Percentiles rank a stretch among this genome's conserved stretches.
phyloP scores from a whole-genome alignment of 495 filamentous ascomycete genomes.

The Penicillium soppii region DNA sequence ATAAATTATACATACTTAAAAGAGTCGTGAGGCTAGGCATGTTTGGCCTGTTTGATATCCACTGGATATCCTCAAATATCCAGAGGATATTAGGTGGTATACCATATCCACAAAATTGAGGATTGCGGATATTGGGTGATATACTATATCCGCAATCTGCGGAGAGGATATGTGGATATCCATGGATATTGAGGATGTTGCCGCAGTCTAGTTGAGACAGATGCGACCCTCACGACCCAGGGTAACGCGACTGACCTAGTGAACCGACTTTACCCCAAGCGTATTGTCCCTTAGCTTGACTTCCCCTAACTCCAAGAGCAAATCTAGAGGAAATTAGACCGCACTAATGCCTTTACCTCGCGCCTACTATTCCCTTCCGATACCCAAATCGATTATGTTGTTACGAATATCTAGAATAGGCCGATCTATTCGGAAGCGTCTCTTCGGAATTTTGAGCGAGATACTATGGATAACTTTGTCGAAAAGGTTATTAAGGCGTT shows the following conservation, averaged over 20 bases:
- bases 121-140: too few relatives aligned
- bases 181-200: too few relatives aligned
- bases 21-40: too few relatives aligned
- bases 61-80: too few relatives aligned
- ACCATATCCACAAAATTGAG: too few relatives aligned
- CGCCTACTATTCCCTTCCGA: constrained; percentile 49
- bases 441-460: constrained; percentile 27
- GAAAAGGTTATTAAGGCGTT: constrained; percentile 23
- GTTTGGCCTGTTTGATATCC: too few relatives aligned
- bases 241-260: constrained; percentile 22
- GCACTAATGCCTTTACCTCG: constrained; percentile 14
- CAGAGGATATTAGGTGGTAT: too few relatives aligned
- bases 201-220: constrained; percentile 24
- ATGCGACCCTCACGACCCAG: constrained; percentile 26
- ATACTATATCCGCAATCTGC: too few relatives aligned
- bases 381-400: constrained; percentile 21
- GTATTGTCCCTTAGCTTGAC: constrained; percentile 23
- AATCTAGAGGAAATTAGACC: constrained; percentile 25
- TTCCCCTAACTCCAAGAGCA: constrained; percentile 25
- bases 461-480: constrained; percentile 28
- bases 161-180: too few relatives aligned
- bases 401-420: constrained; percentile 19
- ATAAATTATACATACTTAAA: too few relatives aligned
- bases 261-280: constrained; percentile 23
- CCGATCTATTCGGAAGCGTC: constrained; percentile 29